Conservation (phyloP, 2,329 filamentous ascomycete genomes). For the Didymella glomerata region DNA sequence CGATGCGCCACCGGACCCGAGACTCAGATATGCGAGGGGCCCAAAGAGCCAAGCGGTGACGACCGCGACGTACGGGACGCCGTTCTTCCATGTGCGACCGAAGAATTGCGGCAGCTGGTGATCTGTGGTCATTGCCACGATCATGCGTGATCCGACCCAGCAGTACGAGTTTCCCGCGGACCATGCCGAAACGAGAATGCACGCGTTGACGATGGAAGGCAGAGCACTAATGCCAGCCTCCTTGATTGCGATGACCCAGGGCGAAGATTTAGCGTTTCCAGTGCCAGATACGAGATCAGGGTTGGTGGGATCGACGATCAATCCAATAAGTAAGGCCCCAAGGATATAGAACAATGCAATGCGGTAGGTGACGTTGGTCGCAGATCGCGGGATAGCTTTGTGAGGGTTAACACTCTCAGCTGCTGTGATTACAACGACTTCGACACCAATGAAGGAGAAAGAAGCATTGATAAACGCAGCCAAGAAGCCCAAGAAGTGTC, state of each 20-base stretch:
- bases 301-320: constrained; percentile 63
- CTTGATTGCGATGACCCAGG: constrained; percentile 62
- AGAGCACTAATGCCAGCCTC: constrained; percentile 55
- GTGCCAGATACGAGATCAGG: constrained; percentile 42
- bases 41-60: constrained; percentile 64
- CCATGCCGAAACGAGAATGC: constrained; percentile 39
- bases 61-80: constrained; percentile 74
- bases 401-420: constrained; percentile 71
- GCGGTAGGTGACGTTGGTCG: constrained; percentile 57
- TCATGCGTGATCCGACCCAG: constrained; percentile 36
- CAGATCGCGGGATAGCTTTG: constrained; percentile 69
- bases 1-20: constrained; percentile 69
- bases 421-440: constrained; percentile 69
- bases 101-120: constrained; percentile 37
- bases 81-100: constrained; percentile 59
- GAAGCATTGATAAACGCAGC: constrained; percentile 59
- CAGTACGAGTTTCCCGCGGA: constrained; percentile 39
- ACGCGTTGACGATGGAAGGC: constrained; percentile 37
- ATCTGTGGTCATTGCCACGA: constrained; percentile 37
- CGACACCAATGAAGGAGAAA: constrained; percentile 53
- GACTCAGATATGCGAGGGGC: constrained; percentile 72
- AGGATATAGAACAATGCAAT: constrained; percentile 56
- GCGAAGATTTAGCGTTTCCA: constrained; percentile 54
- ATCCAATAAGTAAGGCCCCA: constrained; percentile 62
- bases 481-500: constrained; percentile 66